phyloP scores from a whole-genome alignment of 495 filamentous ascomycete species.

The Aspergillus bridgeri region DNA sequence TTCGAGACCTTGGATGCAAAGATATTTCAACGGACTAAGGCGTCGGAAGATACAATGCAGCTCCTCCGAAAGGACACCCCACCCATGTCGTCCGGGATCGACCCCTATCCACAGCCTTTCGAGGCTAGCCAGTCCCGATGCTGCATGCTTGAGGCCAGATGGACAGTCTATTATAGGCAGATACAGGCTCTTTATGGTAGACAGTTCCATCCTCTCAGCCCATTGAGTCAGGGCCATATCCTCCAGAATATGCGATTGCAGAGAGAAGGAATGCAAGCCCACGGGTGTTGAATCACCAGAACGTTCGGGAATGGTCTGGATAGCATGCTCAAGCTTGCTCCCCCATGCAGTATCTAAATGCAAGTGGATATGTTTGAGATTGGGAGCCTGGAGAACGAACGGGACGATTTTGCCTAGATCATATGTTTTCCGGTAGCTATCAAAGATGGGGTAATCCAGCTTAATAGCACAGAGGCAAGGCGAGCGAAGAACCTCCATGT shows the following conservation, averaged over 20 bases:
- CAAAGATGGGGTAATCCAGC: not conserved
- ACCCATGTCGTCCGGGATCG: not conserved
- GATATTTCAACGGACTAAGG: not conserved
- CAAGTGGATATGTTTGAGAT: not conserved
- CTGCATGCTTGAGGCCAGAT: not conserved
- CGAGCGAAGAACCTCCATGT: not conserved
- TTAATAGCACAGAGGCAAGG: not conserved
- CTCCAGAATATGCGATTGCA: not conserved
- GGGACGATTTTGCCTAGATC: not conserved
- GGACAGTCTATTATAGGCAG: not conserved
- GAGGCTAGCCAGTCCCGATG: not conserved
- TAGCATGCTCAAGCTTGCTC: not conserved
- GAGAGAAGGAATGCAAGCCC: not conserved
- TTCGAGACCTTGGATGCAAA: not conserved
- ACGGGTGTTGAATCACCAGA: not conserved
- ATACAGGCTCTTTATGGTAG: not conserved
- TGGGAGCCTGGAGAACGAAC: not conserved
- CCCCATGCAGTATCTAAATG: not conserved
- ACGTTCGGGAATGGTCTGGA: not conserved
- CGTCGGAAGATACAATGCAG: not conserved
- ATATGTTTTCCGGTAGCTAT: no score
- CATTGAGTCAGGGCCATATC: not conserved
- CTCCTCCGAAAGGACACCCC: not conserved
- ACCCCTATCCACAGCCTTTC: constrained; percentile 1
- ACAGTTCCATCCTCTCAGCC: not conserved